Base-by-base conservation (phyloP, 2,329 filamentous ascomycete species). In the Phyllosticta paracitricarpa region DNA sequence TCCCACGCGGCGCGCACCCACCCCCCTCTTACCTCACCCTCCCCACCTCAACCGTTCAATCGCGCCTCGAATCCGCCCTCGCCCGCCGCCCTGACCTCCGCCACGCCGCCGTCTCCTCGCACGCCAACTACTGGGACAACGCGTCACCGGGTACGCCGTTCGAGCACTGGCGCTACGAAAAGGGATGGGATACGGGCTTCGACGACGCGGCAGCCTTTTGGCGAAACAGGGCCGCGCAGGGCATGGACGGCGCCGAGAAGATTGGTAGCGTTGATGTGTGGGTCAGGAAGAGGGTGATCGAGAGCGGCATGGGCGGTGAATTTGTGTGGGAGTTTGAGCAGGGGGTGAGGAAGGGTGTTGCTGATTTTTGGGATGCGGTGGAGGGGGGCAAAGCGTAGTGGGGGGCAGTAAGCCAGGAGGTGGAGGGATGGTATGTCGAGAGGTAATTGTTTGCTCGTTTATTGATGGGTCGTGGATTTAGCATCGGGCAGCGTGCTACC, bases 181-280 rank as follows among this genome's bases (percentile, higher is more conserved):
- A 77, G n/a, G 83, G 83, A 1, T 85, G 80, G 79, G 76, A 80
- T 22, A 66, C 81, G 0, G 83, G 82, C 0, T 85, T 79, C 65
- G 72, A 72, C n/a, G 83, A 85, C 70, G 82, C 81, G 0, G 64
- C 74, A 59, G 67, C 67, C 0, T 85, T 85, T 67, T 83, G 82
- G 63, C 71, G 73, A 2, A 74, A 75, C 64, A 72, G 75, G 35
- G 67, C 70, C 1, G 65, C 67, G 2, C 61, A 77, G 19, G 67
- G 69, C 4, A 70, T 68, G 53, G 54, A 2, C 4, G 76, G 75
- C 1, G 79, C 72, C 6, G 82, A 84, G 67, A 79, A 74, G 66
- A 82, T 85, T 69, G 82, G 82, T 7, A 80, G 78, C 68, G 63
- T 83, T 51, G 82, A 85, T 62, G 65, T 84, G n/a, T 85, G 83